A percentile compares a stretch with the other conserved stretches of the same genome.
Conservation (phyloP, 2,329 filamentous ascomycete genomes). For the Phyllosticta ampelicida region DNA sequence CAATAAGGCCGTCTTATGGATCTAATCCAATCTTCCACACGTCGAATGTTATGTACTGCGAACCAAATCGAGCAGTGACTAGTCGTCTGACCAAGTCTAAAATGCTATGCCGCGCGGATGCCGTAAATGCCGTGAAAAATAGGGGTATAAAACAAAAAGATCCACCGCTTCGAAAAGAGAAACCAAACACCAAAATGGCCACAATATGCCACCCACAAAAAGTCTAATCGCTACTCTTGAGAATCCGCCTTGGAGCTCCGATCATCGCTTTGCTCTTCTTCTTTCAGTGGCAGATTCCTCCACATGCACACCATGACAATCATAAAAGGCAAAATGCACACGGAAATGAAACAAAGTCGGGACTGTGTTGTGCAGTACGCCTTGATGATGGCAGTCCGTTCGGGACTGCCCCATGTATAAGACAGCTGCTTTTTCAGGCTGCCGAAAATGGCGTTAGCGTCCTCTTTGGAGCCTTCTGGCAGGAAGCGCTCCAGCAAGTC, state of each 20-base stretch:
- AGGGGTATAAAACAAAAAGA: neutral
- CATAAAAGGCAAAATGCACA: neutral
- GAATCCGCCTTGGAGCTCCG: neutral
- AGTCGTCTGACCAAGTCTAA: neutral
- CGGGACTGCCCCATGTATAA: conserved; percentile 39
- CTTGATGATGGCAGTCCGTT: conserved; percentile 28
- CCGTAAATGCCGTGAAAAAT: neutral
- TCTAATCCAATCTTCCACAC: neutral
- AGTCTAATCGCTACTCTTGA: neutral
- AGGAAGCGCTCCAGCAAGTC: conserved; percentile 37
- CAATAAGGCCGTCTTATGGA: neutral
- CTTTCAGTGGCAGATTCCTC: conserved; percentile 2
- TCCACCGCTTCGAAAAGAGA: neutral
- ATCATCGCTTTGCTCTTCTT: neutral
- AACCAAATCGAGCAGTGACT: neutral
- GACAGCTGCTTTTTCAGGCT: conserved; percentile 43
- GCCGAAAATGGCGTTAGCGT: conserved; percentile 38
- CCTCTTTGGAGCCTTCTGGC: conserved; percentile 29
- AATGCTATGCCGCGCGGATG: neutral
- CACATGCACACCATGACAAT: neutral
- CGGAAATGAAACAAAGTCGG: conserved; percentile 18
- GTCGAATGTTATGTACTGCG: neutral
- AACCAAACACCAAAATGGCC: neutral
- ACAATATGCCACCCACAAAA: neutral
- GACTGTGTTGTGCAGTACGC: conserved; percentile 22